Evolutionary conservation across 306 rosid species (phyloP), one percentile per base, ranked within the genome.

Genomic region (Sindora glabra): DNA sequence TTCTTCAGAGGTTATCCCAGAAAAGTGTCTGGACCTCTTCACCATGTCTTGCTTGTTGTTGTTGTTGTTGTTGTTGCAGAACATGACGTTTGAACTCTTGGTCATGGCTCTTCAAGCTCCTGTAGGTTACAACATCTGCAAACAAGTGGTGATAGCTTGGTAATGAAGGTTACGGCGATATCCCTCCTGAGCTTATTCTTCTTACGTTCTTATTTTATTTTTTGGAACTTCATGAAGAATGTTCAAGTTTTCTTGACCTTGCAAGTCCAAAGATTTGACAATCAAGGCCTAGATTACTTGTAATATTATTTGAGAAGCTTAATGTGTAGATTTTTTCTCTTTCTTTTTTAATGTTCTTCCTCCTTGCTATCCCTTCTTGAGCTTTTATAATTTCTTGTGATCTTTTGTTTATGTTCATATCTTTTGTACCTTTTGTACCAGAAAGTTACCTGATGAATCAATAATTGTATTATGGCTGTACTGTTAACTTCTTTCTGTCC

Each of bases 211-310:
- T 61, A 0, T 4, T 41, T 77, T 70, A 0, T 3, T 64, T 23
- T 30, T 63, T 70, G 10, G 0, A 34, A 42, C 19, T 64, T 55
- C 65, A 63, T 66, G 52, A 59, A 73, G 48, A 64, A 58, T 64
- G 72, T 81, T 73, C 40, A 64, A 74, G 82, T 91, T 91, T 87
- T 91, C 98, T 91, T 91, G 98, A 87, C 98, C 98, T 91, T 91
- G 98, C 98, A 91, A 91, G 98, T 79, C 95, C 86, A 45, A 1
- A 0, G 4, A 2, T 0, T 5, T 0, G 0, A 0, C 0, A 3
- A 3, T 1, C 0, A 0, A 8, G 33, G 68, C 72, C 36, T 14
- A 72, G 64, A 37, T 36, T 7, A 18, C 48, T 40, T 48, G 38
- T 6, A 2, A 23, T 0, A 24, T 8, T 3, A 8, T 3, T 11